Evolutionary conservation across 2,329 filamentous ascomycete species (phyloP).

Genomic region (Penicillium frequentans): DNA sequence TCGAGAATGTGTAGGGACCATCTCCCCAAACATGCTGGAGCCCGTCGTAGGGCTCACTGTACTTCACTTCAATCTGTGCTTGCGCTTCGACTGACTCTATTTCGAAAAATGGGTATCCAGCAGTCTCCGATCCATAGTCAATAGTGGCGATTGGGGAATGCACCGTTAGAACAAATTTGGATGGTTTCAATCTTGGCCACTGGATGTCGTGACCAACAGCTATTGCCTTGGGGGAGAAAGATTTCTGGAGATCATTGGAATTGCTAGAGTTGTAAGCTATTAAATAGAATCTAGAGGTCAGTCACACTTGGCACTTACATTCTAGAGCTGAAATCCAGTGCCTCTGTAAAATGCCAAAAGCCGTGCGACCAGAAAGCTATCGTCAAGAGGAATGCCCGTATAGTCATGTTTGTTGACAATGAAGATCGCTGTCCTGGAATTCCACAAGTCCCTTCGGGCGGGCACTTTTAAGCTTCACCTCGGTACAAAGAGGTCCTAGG

Average conservation of each 20-base stretch:
- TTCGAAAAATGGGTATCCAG: slow-evolving; percentile 15
- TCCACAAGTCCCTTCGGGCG: neutral
- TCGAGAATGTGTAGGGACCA: slow-evolving; percentile 17
- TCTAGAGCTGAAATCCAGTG: neutral
- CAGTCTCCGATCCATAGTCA: slow-evolving; percentile 18
- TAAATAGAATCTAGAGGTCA: neutral
- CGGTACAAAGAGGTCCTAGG: neutral
- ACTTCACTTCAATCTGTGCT: slow-evolving; percentile 19
- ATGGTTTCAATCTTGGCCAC: slow-evolving; percentile 1
- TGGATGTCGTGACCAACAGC: neutral
- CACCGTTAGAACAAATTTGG: slow-evolving; percentile 1
- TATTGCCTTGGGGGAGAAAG: slow-evolving; percentile 1
- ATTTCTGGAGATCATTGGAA: neutral
- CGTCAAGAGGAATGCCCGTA: neutral
- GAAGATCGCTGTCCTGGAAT: neutral
- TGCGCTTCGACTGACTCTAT: slow-evolving; percentile 6
- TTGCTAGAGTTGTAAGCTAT: neutral
- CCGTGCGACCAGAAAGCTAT: neutral
- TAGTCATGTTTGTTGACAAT: neutral
- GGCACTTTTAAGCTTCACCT: neutral
- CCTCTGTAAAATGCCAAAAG: neutral
- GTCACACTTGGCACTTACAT: neutral
- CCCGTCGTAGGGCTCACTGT: slow-evolving; percentile 14
- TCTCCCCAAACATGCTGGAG: slow-evolving; percentile 12
- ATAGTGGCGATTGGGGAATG: slow-evolving; percentile 7